phyloP scores from a whole-genome alignment of 495 filamentous ascomycete genomes.

The Penicillium verhagenii region DNA sequence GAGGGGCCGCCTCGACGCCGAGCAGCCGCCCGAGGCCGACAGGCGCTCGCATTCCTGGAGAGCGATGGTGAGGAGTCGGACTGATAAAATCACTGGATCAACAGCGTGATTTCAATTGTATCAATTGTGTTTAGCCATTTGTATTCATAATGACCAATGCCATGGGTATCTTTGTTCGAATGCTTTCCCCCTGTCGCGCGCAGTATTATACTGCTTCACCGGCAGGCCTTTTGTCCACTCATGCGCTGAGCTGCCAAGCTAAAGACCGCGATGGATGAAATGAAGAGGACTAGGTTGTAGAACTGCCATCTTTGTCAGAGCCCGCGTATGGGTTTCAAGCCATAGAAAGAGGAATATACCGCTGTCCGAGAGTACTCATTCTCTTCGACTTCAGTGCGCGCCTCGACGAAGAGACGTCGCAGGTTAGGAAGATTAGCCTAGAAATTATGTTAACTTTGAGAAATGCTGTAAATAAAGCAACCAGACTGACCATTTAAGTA shows the following conservation, averaged over 20 bases:
- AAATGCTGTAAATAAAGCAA: not conserved
- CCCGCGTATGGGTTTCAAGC: not conserved
- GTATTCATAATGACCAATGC: not conserved
- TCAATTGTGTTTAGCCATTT: not conserved
- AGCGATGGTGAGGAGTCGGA: slow-evolving; percentile 55
- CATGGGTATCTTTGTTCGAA: not conserved
- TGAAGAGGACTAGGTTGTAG: slow-evolving; percentile 94
- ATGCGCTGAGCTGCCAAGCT: slow-evolving; percentile 83
- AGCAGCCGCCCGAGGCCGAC: slow-evolving; percentile 35
- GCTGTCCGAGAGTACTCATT: slow-evolving; percentile 91
- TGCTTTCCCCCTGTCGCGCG: not conserved
- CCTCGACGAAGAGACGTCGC: slow-evolving; percentile 93
- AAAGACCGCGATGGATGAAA: slow-evolving; percentile 90
- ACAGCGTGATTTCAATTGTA: not conserved
- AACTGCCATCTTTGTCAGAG: slow-evolving; percentile 57
- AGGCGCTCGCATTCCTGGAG: slow-evolving; percentile 54
- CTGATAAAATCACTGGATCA: slow-evolving; percentile 27
- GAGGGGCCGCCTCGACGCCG: slow-evolving; percentile 38
- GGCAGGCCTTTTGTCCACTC: slow-evolving; percentile 44
- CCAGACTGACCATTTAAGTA: slow-evolving; percentile 17
- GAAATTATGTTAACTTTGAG: slow-evolving; percentile 14
- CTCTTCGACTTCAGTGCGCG: slow-evolving; percentile 89
- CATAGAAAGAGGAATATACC: slow-evolving; percentile 43
- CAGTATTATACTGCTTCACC: slow-evolving; percentile 26
- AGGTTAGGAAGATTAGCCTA: slow-evolving; percentile 92